Evolutionary conservation across 495 filamentous ascomycete species (phyloP).

Genomic region (Aspergillus mulundensis): DNA sequence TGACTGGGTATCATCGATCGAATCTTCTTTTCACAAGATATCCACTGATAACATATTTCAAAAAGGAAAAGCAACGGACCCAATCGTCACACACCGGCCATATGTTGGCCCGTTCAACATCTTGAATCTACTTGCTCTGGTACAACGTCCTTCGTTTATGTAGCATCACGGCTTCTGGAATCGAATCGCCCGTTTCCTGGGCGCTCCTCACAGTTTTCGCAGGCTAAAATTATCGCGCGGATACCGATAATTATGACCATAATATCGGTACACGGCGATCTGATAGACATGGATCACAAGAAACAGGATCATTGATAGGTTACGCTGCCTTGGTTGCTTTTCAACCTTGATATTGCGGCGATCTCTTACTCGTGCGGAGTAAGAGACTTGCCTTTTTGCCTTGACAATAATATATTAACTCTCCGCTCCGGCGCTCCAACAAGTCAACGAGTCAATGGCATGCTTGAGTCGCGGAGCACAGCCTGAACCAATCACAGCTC

Average conservation of each 20-base stretch:
- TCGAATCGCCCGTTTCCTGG: background rate
- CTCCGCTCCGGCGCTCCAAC: background rate
- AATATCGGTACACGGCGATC: background rate
- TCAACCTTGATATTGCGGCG: conserved; percentile 1
- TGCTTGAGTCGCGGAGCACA: background rate
- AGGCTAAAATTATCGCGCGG: conserved; percentile 1
- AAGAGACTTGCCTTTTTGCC: background rate
- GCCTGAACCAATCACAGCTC: conserved; percentile 1
- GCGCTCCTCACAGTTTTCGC: conserved; percentile 1
- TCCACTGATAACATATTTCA: conserved; percentile 13
- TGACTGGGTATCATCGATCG: conserved; percentile 12
- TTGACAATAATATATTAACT: background rate
- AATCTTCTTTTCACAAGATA: conserved; percentile 6
- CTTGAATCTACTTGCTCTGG: background rate
- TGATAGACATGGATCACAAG: background rate
- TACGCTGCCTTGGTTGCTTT: background rate
- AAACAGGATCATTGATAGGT: conserved; percentile 3
- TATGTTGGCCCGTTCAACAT: conserved; percentile 9
- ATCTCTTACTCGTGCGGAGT: background rate
- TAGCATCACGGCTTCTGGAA: background rate
- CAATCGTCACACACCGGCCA: conserved; percentile 14
- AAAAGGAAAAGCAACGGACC: conserved; percentile 4
- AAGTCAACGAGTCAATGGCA: background rate
- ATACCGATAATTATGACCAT: background rate
- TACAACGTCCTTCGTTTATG: background rate